Base-by-base conservation (phyloP, 1,139 yeast genomes). In the Scheffersomyces insectosa region DNA sequence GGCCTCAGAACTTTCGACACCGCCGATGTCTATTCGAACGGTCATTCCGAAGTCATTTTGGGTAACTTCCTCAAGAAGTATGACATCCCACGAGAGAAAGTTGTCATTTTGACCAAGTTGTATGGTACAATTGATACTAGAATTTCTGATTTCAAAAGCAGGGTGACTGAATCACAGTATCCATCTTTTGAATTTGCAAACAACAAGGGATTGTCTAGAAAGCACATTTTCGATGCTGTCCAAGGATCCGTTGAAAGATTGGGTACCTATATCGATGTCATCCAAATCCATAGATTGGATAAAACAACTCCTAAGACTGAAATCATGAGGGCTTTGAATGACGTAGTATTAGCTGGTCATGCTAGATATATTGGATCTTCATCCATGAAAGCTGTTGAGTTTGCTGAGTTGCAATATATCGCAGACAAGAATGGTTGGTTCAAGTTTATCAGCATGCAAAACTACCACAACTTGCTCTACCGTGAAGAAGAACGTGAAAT, bases 401-500 rank as follows among this genome's bases (percentile, higher is more conserved):
- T 54, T 37, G 53, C 51, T n/a, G 50, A 50, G 36, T 47, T 54
- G 44, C 58, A 54, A 37, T 47, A 41, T 29, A 44, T 47, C 36
- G 58, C 58, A 5, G 55, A 52, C 5, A 45, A 48, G 38, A 29
- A 53, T 43, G 46, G 46, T 15, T 54, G 51, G 54, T 70, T 72
- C 48, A 79, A 79, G 57, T 82, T 81, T 50, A 66, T 80, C 46
- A 69, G 79, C 40, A 80, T 81, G 83, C 86, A 82, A 59, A 75
- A 76, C 51, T 76, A 67, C 56, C 78, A 79, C 59, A 80, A 79
- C 56, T 64, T 80, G 50, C 43, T 81, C 6, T 70, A 78, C 57
- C 67, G 87, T 20, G 85, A 81, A 54, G 85, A 82, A 42, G 87
- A 82, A 55, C 62, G 78, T 30, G 86, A 82, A 53, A 70, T 80